Evolutionary conservation across 306 rosid genomes (phyloP).

Genomic region (Casuarina glauca): DNA sequence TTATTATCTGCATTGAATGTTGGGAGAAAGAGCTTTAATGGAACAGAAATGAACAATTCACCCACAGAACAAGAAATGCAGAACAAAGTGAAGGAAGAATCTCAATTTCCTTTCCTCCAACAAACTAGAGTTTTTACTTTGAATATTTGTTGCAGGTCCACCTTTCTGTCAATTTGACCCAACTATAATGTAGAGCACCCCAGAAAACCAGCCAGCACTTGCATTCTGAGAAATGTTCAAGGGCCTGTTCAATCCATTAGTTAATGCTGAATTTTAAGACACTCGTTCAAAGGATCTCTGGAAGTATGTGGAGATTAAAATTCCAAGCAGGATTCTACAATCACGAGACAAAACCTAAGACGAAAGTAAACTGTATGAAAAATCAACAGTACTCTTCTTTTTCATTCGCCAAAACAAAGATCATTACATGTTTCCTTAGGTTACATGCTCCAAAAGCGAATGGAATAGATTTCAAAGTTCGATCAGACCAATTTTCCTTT

Average conservation of each 20-base stretch:
- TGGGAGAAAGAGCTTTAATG: neutral
- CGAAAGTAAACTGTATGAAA: neutral
- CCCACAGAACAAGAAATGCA: neutral
- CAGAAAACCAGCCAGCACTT: constrained; percentile 8
- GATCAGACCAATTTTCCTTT: too few relatives aligned
- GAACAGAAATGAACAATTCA: neutral
- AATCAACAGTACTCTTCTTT: neutral
- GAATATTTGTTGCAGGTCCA: constrained; percentile 16
- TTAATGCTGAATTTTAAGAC: neutral
- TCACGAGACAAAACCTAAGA: neutral
- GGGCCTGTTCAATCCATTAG: neutral
- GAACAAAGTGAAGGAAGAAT: neutral
- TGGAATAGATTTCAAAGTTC: neutral
- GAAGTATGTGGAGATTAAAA: neutral
- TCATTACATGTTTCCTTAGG: neutral
- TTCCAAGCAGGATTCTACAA: neutral
- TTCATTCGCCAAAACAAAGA: neutral
- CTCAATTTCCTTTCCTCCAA: neutral
- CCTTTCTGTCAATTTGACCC: neutral
- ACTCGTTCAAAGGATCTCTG: neutral
- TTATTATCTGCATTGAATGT: neutral
- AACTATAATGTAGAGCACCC: neutral
- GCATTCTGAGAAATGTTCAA: too few relatives aligned
- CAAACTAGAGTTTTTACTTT: neutral
- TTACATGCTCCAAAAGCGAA: neutral